Percentiles rank a stretch among this genome's conserved stretches.
phyloP scores from a whole-genome alignment of 306 rosid genomes.

The Trifolium fragiferum region DNA sequence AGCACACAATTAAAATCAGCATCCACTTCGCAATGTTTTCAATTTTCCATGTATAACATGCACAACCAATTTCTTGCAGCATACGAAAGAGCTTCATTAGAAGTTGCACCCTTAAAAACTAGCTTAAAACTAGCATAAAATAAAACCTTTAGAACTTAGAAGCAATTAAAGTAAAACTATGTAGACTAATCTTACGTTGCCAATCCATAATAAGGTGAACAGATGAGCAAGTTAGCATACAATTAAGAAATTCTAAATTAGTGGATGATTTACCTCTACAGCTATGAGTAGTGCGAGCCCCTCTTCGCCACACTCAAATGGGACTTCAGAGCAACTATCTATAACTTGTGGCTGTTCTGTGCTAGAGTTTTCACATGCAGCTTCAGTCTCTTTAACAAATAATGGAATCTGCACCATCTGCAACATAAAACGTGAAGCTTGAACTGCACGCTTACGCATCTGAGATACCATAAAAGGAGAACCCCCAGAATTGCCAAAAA shows the following conservation, averaged over 20 bases:
- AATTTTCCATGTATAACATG: neutral
- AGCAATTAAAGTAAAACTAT: slow-evolving; percentile 15
- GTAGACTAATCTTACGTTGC: slow-evolving; percentile 1
- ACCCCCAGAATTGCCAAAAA: slow-evolving; percentile 69
- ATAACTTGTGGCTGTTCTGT: slow-evolving; percentile 54
- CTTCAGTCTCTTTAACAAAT: slow-evolving; percentile 58
- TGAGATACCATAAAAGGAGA: slow-evolving; percentile 64
- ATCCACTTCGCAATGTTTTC: neutral
- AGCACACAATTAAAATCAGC: slow-evolving; percentile 11
- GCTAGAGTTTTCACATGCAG: slow-evolving; percentile 50
- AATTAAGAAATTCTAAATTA: slow-evolving; percentile 10
- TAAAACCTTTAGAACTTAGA: neutral
- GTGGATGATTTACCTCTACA: slow-evolving; percentile 64
- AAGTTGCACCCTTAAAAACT: neutral
- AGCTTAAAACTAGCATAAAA: slow-evolving; percentile 6
- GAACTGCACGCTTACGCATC: slow-evolving; percentile 91
- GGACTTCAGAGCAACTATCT: slow-evolving; percentile 57
- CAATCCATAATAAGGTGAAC: slow-evolving; percentile 11
- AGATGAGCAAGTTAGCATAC: slow-evolving; percentile 28
- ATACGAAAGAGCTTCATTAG: neutral
- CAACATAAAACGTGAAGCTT: slow-evolving; percentile 94
- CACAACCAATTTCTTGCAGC: slow-evolving; percentile 27
- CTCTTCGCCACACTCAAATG: slow-evolving; percentile 81
- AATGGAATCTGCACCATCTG: slow-evolving; percentile 90
- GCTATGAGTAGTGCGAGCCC: slow-evolving; percentile 89